Evolutionary conservation across 2,329 filamentous ascomycete genomes (phyloP), one percentile per base, ranked within the genome.

Genomic region (Drechslerella dactyloides): DNA sequence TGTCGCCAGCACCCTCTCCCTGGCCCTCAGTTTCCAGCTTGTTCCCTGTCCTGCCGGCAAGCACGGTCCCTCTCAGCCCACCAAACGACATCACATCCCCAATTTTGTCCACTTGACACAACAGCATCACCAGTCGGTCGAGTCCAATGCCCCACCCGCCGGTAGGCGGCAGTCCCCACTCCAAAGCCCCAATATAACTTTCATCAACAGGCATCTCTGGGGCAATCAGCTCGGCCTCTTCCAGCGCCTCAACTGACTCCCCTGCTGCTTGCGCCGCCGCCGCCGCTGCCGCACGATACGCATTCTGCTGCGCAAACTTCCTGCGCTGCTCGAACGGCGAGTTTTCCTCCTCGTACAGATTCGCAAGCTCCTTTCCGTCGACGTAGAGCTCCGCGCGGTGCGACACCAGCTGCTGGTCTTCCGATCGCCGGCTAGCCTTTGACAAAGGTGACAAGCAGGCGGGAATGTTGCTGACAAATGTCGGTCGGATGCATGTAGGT

Each of bases 261-360:
- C 69, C 17, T 53, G 66, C 48, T 74, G 74, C 17, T 59, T 46
- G 59, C 15, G 73, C 68, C 48, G 59, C 57, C 42, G 59, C 42
- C 13, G 62, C 66, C 42, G 11, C 79, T 1, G 77, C 77, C 54
- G 78, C 78, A 54, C 69, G 77, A 73, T 79, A 83, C 17, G 77
- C 77, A 1, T 83, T 78, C 76, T 88, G 86, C 74, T 84, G 84
- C 52, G 87, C 80, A 74, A 99, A 92, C 80, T 99, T 99, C 62
- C 85, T 83, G 51, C 90, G 85, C 81, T 99, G 94, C 76, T 89
- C 90, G 60, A 89, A 87, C 0, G 94, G 94, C 57, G 91, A 90
- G 79, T 99, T 99, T 79, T 99, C 94, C 80, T 99, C 94, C 79
- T 99, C 94, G 79, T 99, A 99, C 82, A 93, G 96, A 80, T 99